Evolutionary conservation across 176 grass and related monocot species (phyloP), one percentile per base, ranked within the genome.

Genomic region (Musa beccarii): DNA sequence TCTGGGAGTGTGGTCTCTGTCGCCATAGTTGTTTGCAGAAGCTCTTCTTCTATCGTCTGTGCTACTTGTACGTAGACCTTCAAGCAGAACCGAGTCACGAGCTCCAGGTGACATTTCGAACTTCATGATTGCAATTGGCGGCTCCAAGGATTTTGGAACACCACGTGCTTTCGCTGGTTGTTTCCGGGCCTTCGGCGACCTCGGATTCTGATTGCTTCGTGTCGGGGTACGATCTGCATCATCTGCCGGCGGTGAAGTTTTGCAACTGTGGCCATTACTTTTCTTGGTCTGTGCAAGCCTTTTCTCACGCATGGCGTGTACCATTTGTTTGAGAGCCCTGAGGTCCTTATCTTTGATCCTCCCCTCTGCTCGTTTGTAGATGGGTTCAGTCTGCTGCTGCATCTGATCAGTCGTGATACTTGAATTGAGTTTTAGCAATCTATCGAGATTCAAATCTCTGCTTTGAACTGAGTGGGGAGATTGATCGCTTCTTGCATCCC

Each of bases 91-190:
- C 19, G 85, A 81, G 80, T 80, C 34, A 43, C 34, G 64, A 78
- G 76, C 23, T 75, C 79, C 77, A 84, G 74, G 62, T 74, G 34
- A 67, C 54, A 49, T 92, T 81, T 83, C 84, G 19, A 87, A 83
- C 70, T 92, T 92, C 84, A 99, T 94, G 51, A 95, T 78, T 55
- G 95, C 88, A 77, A 99, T 88, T 52, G 91, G 89, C 80, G 88
- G 80, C 17, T 89, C 84, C 63, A 86, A 84, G 77, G 64, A 82
- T 83, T 79, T 86, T 26, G 83, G 78, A 73, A 59, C 76, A 49
- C 59, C 66, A 49, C 49, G 49, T 83, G 75, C 74, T 71, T 51
- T 79, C 25, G 26, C 50, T 57, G 63, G 77, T 55, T 77, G 49
- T 71, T 82, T 68, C 52, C 59, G 51, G 69, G 53, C 54, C 51